These are phyloP conservation scores for Parmelia sp. DNA, from an alignment of 495 filamentous ascomycete species.

Conservation along the genomic window DNA sequence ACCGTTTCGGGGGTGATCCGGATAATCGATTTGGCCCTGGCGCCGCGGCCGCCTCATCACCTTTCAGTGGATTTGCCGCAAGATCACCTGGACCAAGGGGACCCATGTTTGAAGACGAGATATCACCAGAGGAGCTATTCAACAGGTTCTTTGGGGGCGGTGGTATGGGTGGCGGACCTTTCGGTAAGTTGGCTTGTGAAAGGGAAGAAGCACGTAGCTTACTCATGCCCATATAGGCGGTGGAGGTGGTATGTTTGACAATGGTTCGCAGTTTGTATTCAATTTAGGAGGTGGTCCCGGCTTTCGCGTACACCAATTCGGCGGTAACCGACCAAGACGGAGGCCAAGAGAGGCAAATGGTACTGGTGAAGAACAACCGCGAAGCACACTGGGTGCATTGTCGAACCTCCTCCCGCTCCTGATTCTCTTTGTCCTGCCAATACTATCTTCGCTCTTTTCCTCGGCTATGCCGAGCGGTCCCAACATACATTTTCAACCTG, in stretches of 20 bases:
- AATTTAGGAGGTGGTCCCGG: slow-evolving; percentile 80
- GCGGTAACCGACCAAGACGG: slow-evolving; percentile 58
- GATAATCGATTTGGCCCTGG: slow-evolving; percentile 71
- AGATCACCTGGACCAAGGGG: slow-evolving; percentile 43
- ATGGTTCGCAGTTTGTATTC: slow-evolving; percentile 82
- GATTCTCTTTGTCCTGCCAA: slow-evolving; percentile 79
- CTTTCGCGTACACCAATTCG: slow-evolving; percentile 82
- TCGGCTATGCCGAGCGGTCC: slow-evolving; percentile 57
- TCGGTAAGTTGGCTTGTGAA: slow-evolving; percentile 43
- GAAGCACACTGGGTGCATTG: slow-evolving; percentile 42
- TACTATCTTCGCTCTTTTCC: slow-evolving; percentile 75
- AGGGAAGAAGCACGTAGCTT: slow-evolving; percentile 10
- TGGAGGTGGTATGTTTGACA: slow-evolving; percentile 51
- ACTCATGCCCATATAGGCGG: slow-evolving; percentile 32
- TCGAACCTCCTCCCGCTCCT: slow-evolving; percentile 75
- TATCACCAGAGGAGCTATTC: slow-evolving; percentile 94
- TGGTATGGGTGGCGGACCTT: slow-evolving; percentile 56
- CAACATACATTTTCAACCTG: slow-evolving; percentile 56
- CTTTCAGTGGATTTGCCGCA: slow-evolving; percentile 60
- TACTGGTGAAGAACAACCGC: slow-evolving; percentile 42
- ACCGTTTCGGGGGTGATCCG: slow-evolving; percentile 84
- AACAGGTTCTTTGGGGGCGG: slow-evolving; percentile 87
- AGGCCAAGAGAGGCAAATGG: slow-evolving; percentile 61
- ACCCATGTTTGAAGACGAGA: slow-evolving; percentile 76
- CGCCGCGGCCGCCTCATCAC: slow-evolving; percentile 46